Base-by-base conservation (phyloP, 805 yeast species). In the Metschnikowia peoriensis region DNA sequence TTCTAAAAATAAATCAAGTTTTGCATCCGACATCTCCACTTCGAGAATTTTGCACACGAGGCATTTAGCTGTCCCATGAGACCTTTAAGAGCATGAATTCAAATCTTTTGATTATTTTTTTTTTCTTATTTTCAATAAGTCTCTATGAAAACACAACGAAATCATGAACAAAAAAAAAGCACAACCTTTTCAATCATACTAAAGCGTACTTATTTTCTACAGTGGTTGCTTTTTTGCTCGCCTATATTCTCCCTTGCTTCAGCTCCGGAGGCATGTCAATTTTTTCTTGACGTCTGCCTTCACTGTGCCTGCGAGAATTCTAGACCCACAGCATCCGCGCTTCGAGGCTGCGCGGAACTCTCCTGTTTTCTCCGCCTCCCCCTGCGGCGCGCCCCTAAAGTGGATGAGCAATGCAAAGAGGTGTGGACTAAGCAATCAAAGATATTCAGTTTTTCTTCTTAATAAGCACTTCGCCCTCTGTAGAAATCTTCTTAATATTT, bases 381-480 rank as follows among this genome's bases (percentile, higher is more conserved):
- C 38, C 44, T 40, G 39, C 28, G 43, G 49, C 49, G 41, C 49
- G 44, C 39, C 5, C 39, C 38, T 39, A 10, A 7, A n/a, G 48
- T n/a, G 28, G 16, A 22, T 22, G 22, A 28, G 44, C 44, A 41
- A 27, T 14, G 43, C 28, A 28, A 41, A 5, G 32, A 10, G 35
- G 34, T 12, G 29, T 27, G n/a, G 6, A 41, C 35, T 32, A 12
- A 41, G n/a, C 35, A 28, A 14, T 14, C 12, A 14, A 27, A 28
- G 15, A 22, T 41, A 28, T n/a, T n/a, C 16, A 28, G 9, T 41
- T 28, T 28, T 17, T 12, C 27, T 14, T 10, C 14, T 8, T 8
- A 10, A 10, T 2, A 12, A 6, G 35, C 14, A 12, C 14, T 32
- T 9, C 14, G 6, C 14, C 14, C 14, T 12, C 35, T 10, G 35